Base-by-base conservation (phyloP, 2,329 filamentous ascomycete species). In the Penicillium palitans region DNA sequence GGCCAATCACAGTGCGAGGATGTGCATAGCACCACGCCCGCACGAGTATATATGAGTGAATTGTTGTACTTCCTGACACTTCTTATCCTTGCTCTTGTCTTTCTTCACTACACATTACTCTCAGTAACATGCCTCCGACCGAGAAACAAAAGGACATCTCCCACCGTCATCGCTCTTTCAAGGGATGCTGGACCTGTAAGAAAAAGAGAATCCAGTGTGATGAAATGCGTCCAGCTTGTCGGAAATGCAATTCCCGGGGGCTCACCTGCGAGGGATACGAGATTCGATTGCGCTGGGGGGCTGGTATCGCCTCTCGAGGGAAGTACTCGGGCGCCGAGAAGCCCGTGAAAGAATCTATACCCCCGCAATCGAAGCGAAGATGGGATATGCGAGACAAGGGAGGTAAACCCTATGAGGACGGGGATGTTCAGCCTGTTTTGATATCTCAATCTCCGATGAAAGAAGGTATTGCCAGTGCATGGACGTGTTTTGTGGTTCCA, bases 131-230 rank as follows among this genome's bases (percentile, higher is more conserved):
- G 62, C 25, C 54, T 31, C 21, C 55, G 19, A 44, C 57, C 10
- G 50, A 52, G 24, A 63, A 63, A 24, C 55, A 44, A 25, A 63
- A 64, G 45, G 55, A 62, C 24, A 10, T 59, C 12, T 17, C 50
- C 29, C 48, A 40, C 27, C 64, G 63, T 21, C 63, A 66, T 37
- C 61, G 65, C 24, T 67, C 65, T 6, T 64, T 66, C 58, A 67
- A 64, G 45, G 65, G 65, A 42, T 67, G 65, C 35, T 67, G 65
- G 65, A 67, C 64, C 3, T 67, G 65, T 49, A 67, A 67, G 41
- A 61, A 59, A 27, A 67, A 61, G 41, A 60, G 65, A 3, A 51
- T 67, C n/a, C 65, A 66, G 33, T 67, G 65, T 42, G 65, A 67
- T 25, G 65, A 67, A 48, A 29, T 51, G 6, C 63, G 61, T 17